Conservation (phyloP, 306 rosid genomes). For the Prosopis cineraria region DNA sequence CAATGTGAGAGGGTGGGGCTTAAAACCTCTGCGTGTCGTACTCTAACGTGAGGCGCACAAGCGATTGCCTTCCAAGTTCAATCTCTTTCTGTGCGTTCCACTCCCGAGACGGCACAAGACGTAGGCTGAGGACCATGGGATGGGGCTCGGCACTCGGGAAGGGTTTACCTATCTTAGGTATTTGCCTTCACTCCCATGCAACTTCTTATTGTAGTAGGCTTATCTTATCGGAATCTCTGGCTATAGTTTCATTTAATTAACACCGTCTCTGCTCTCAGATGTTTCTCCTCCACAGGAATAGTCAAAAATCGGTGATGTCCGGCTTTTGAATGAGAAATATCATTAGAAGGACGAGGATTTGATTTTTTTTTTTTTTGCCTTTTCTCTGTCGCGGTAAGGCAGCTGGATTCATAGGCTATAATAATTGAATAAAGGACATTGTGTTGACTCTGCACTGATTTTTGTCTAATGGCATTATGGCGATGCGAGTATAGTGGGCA, state of each 20-base stretch:
- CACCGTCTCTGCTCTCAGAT: background rate
- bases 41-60: slow-evolving; percentile 1
- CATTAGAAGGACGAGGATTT: background rate
- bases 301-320: background rate
- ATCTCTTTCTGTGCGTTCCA: slow-evolving; percentile 7
- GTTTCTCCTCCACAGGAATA: slow-evolving; percentile 1
- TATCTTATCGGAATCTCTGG: background rate
- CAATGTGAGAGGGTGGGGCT: slow-evolving; percentile 7
- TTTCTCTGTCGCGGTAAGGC: background rate
- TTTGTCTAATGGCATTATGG: background rate
- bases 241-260: background rate
- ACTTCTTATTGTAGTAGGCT: slow-evolving; percentile 23
- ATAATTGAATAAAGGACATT: slow-evolving; percentile 26
- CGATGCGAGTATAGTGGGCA: background rate
- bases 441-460: background rate
- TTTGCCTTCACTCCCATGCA: slow-evolving; percentile 63
- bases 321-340: background rate
- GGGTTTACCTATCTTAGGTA: slow-evolving; percentile 31
- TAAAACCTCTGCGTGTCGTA: background rate
- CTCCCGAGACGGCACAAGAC: slow-evolving; percentile 33
- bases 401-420: background rate
- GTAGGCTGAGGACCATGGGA: slow-evolving; percentile 41
- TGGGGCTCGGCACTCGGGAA: slow-evolving; percentile 21
- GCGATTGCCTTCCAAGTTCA: background rate
- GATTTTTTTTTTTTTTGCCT: background rate